Conservation (phyloP, 306 rosid genomes). For the Vigna reflexopilosa region DNA sequence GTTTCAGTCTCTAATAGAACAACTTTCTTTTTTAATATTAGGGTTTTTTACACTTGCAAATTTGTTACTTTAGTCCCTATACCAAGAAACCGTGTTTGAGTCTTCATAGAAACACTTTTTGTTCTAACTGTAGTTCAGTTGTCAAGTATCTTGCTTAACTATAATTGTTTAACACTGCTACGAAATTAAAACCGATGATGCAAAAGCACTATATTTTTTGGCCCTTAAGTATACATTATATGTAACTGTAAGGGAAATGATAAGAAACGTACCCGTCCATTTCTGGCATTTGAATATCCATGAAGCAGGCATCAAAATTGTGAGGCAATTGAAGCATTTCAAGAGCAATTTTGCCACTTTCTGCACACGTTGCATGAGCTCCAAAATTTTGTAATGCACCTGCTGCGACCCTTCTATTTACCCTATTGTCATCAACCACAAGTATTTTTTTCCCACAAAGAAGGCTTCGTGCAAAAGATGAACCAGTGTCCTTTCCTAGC, state of each 20-base stretch:
- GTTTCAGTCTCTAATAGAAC: too few relatives aligned
- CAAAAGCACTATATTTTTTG: too few relatives aligned
- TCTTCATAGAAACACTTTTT: too few relatives aligned
- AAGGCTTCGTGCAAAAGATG: slow-evolving; percentile 67
- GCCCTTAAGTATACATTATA: too few relatives aligned
- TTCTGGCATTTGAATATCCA: slow-evolving; percentile 99
- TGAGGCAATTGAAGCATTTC: slow-evolving; percentile 85
- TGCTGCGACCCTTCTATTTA: slow-evolving; percentile 95
- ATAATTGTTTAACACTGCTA: too few relatives aligned
- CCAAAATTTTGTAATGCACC: slow-evolving; percentile 93
- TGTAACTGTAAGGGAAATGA: neutral
- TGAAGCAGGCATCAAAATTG: slow-evolving; percentile 92
- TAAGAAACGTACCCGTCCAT: slow-evolving; percentile 87
- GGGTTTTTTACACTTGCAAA: too few relatives aligned
- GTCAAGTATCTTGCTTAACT: too few relatives aligned
- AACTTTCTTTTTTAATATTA: too few relatives aligned
- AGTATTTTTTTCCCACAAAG: slow-evolving; percentile 83
- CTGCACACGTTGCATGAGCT: slow-evolving; percentile 85
- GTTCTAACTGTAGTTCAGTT: too few relatives aligned
- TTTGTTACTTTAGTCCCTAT: too few relatives aligned
- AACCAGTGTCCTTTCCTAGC: slow-evolving; percentile 67
- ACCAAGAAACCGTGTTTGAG: too few relatives aligned
- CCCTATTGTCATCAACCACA: slow-evolving; percentile 91
- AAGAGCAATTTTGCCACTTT: slow-evolving; percentile 90
- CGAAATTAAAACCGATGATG: too few relatives aligned